These are phyloP conservation scores for Prunus fruticosa DNA, from an alignment of 306 rosid genomes.

Conservation along the genomic window DNA sequence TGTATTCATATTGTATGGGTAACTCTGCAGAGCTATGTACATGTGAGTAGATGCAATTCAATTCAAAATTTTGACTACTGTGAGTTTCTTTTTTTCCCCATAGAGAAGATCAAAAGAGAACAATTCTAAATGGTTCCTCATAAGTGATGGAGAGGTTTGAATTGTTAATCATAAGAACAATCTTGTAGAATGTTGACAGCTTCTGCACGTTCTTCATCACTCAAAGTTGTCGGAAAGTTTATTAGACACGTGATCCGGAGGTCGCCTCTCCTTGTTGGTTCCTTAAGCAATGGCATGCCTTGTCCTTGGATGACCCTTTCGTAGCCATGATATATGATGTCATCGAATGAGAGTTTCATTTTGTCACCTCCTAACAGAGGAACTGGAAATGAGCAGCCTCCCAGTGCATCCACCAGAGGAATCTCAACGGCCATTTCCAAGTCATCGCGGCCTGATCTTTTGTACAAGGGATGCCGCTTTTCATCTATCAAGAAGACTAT, in stretches of 20 bases:
- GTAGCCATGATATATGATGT: conserved; percentile 61
- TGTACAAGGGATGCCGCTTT: conserved; percentile 56
- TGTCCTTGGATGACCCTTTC: conserved; percentile 66
- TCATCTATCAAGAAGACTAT: conserved; percentile 69
- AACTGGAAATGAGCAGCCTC: conserved; percentile 70
- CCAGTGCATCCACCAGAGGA: conserved; percentile 68
- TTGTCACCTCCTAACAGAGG: conserved; percentile 76
- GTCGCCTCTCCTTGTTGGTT: conserved; percentile 57
- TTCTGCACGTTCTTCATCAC: conserved; percentile 53
- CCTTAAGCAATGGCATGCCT: conserved; percentile 72
- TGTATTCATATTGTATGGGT: neutral
- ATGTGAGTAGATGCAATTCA: neutral
- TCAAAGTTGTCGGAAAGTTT: conserved; percentile 54
- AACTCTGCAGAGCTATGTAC: neutral
- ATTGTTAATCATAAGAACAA: conserved; percentile 31
- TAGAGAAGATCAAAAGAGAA: neutral
- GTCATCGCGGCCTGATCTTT: conserved; percentile 54
- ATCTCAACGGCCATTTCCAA: conserved; percentile 69
- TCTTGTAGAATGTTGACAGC: conserved; percentile 55
- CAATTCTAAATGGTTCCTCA: neutral
- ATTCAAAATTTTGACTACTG: neutral
- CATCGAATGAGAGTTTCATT: conserved; percentile 57
- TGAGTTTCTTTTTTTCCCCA: neutral
- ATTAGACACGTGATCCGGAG: conserved; percentile 65
- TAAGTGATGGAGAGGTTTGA: neutral